These are phyloP conservation scores for Nakataea oryzae DNA, from an alignment of 2,329 filamentous ascomycete species.

Conservation along the genomic window DNA sequence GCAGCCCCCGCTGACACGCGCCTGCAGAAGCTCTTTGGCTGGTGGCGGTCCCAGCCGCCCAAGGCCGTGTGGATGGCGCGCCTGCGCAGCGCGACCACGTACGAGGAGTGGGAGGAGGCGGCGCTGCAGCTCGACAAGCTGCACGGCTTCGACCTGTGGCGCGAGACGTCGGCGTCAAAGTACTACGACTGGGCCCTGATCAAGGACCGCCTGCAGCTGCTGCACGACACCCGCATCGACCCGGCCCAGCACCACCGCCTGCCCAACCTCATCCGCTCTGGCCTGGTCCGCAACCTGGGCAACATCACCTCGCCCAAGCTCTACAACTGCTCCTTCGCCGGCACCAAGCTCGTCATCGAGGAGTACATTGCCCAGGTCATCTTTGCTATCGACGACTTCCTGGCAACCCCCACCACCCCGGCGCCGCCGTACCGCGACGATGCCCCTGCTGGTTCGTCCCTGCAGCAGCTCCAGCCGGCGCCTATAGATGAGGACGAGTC, in stretches of 20 bases:
- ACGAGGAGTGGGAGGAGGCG: slow-evolving; percentile 81
- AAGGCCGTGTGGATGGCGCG: slow-evolving; percentile 47
- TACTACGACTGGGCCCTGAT: slow-evolving; percentile 85
- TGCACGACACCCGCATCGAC: slow-evolving; percentile 58
- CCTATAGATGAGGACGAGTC: neutral
- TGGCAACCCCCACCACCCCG: slow-evolving; percentile 44
- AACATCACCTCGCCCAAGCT: slow-evolving; percentile 76
- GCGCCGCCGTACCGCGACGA: neutral
- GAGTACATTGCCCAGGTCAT: slow-evolving; percentile 81
- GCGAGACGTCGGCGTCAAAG: slow-evolving; percentile 38
- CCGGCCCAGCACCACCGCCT: slow-evolving; percentile 24
- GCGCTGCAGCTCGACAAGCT: slow-evolving; percentile 74
- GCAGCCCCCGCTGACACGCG: neutral
- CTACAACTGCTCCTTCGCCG: slow-evolving; percentile 77
- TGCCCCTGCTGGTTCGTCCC: neutral
- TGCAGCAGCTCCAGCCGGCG: neutral
- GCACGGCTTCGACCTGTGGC: slow-evolving; percentile 64
- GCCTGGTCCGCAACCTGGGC: slow-evolving; percentile 74
- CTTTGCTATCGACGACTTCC: slow-evolving; percentile 70
- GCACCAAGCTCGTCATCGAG: slow-evolving; percentile 84
- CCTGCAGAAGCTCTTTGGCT: neutral
- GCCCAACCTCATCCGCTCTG: slow-evolving; percentile 71
- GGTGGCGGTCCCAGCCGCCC: neutral
- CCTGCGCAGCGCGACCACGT: slow-evolving; percentile 56
- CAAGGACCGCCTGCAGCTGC: slow-evolving; percentile 60